A percentile compares a stretch with the other conserved stretches of the same genome.
phyloP scores from a whole-genome alignment of 176 grass and related monocot genomes.

The Triticum timopheevii region DNA sequence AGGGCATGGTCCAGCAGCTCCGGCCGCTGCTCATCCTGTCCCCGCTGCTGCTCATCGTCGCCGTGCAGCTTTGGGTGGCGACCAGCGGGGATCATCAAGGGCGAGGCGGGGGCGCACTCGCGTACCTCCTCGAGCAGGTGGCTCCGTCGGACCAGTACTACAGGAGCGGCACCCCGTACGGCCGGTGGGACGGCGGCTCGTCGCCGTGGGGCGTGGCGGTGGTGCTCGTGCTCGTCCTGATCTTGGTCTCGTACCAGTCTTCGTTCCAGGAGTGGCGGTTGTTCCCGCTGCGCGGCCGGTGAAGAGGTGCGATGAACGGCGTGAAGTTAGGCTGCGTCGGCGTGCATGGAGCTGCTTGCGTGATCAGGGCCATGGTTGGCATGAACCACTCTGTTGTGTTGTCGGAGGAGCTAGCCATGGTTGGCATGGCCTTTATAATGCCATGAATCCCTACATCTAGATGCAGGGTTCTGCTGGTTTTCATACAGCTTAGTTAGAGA shows the following conservation, averaged over 20 bases:
- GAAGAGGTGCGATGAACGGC: background rate
- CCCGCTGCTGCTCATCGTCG: constrained; percentile 64
- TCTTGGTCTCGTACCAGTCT: constrained; percentile 72
- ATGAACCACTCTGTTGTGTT: background rate
- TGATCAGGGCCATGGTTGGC: background rate
- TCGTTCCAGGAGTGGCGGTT: constrained; percentile 70
- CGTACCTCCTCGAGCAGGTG: constrained; percentile 32
- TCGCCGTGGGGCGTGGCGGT: constrained; percentile 82
- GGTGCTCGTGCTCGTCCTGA: constrained; percentile 64
- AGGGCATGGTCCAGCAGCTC: constrained; percentile 46
- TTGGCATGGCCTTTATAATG: background rate
- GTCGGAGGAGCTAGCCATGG: background rate
- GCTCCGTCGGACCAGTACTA: background rate
- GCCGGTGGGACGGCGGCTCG: constrained; percentile 34
- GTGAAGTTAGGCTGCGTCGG: background rate
- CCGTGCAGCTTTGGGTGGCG: constrained; percentile 60
- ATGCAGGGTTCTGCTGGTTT: background rate
- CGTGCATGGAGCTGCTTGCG: background rate
- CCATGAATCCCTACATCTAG: background rate
- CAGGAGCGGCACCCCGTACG: background rate
- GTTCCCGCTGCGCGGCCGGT: constrained; percentile 61
- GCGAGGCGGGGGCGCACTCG: constrained; percentile 20
- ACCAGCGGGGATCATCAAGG: constrained; percentile 20
- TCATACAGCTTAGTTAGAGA: background rate
- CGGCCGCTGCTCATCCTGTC: constrained; percentile 55